phyloP scores from a whole-genome alignment of 306 rosid species.

The Rubus idaeus region DNA sequence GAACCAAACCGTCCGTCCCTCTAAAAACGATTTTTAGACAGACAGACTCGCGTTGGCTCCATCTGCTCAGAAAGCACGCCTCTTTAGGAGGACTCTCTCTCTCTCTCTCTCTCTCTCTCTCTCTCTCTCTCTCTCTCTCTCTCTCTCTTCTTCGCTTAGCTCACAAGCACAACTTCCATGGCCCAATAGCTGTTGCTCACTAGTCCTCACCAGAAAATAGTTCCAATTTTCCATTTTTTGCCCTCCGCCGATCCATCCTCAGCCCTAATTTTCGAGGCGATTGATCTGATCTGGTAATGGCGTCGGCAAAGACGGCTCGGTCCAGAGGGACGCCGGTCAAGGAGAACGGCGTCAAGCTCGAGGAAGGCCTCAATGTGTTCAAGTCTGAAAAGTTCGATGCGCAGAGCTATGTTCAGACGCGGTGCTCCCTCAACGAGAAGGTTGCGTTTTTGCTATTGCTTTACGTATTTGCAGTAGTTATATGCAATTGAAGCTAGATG shows the following conservation, averaged over 20 bases:
- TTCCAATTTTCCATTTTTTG: not conserved
- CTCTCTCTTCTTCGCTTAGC: not conserved
- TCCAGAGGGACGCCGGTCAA: slow-evolving; percentile 55
- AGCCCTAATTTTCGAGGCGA: not conserved
- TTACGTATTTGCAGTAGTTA: too few relatives aligned
- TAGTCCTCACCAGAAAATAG: not conserved
- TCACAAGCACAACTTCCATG: slow-evolving; percentile 17
- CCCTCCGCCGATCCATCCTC: not conserved
- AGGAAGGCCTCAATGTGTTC: slow-evolving; percentile 78
- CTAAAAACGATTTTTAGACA: not conserved
- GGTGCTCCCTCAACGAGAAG: slow-evolving; percentile 88
- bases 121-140: not conserved
- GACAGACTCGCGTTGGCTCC: not conserved
- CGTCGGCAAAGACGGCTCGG: slow-evolving; percentile 77
- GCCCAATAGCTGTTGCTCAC: not conserved
- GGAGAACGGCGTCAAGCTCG: slow-evolving; percentile 77
- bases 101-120: not conserved
- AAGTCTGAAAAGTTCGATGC: slow-evolving; percentile 88
- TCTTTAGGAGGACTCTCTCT: not conserved
- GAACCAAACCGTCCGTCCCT: slow-evolving; percentile 10
- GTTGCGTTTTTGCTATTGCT: slow-evolving; percentile 12
- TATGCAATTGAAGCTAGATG: too few relatives aligned
- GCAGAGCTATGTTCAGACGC: slow-evolving; percentile 66
- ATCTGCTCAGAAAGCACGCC: not conserved
- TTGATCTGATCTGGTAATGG: slow-evolving; percentile 48